Evolutionary conservation across 768 basidiomycete genomes (phyloP).

Genomic region (Agrocybe pediades): DNA sequence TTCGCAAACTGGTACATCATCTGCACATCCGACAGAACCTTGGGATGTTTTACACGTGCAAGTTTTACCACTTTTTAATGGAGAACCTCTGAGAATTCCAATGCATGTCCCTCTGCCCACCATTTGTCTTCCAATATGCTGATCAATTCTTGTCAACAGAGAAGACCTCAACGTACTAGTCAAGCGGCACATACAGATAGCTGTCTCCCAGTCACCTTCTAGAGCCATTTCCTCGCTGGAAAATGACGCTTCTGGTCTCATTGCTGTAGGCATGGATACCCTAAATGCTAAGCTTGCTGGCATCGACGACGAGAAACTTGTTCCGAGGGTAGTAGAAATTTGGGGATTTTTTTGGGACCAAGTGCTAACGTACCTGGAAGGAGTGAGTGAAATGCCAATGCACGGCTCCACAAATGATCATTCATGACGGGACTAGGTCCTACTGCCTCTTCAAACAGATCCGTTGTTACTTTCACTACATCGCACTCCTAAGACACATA

Average conservation of each 20-base stretch:
- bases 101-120: slow-evolving; percentile 52
- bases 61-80: slow-evolving; percentile 90
- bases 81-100: slow-evolving; percentile 80
- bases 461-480: slow-evolving; percentile 67
- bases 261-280: slow-evolving; percentile 89
- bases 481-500: slow-evolving; percentile 61
- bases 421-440: slow-evolving; percentile 24
- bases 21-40: slow-evolving; percentile 59
- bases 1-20: slow-evolving; percentile 39
- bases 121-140: neutral
- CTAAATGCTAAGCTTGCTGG: slow-evolving; percentile 81
- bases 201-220: slow-evolving; percentile 72
- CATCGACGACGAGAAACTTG: slow-evolving; percentile 77
- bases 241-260: slow-evolving; percentile 78
- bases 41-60: slow-evolving; percentile 87
- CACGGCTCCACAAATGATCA: neutral
- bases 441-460: slow-evolving; percentile 39
- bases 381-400: slow-evolving; percentile 48
- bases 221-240: slow-evolving; percentile 76
- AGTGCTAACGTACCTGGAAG: slow-evolving; percentile 85
- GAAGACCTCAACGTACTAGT: slow-evolving; percentile 89
- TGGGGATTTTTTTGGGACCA: slow-evolving; percentile 96
- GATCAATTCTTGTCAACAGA: slow-evolving; percentile 34
- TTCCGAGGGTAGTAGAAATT: slow-evolving; percentile 78
- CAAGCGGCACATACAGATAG: slow-evolving; percentile 72